Base-by-base conservation (phyloP, 768 basidiomycete species). In the Pleurotus cornucopiae region DNA sequence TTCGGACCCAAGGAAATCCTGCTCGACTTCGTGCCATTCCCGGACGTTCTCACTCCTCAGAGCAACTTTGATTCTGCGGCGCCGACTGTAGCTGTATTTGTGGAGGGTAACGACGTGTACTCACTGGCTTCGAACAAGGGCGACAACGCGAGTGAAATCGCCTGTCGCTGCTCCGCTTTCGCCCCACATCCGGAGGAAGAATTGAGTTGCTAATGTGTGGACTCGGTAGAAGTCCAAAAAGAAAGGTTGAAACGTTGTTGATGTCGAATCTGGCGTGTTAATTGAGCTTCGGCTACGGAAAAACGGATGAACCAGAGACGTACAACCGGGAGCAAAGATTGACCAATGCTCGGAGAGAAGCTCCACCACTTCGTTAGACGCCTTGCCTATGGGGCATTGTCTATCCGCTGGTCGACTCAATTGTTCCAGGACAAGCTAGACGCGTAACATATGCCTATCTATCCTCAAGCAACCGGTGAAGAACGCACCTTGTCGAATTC, bases 171-270 rank as follows among this genome's bases (percentile, higher is more conserved):
- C 89, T 11, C 87, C 86, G 63, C 89, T 90, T 67, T 96, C 94
- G 62, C 79, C 82, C 92, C 91, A 96, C 84, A 96, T 93, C 34
- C 91, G 82, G n/a, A 92, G 72, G 71, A 95, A 95, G 74, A 95
- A 94, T 46, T 82, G 82, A 3, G 86, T 84, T 4, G 89, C 88
- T n/a, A 94, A 73, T 7, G 79, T 74, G 68, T 97, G 94, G 4
- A 93, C 86, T 60, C 80, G 85, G 65, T 81, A 79, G 64, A 94
- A 91, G 62, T 90, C 89, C 60, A 95, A 78, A 71, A 95, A 89
- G 72, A 93, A 92, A 0, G 92, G 92, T 59, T 90, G 86, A 67
- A 91, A 93, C 2, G 84, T 81, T 2, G 88, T 88, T 3, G 89
- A 84, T 2, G 89, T 88, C 2, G 91, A 86, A 67, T 91, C 91